Percentiles rank a stretch among this genome's conserved stretches.
Evolutionary conservation across 2,329 filamentous ascomycete species (phyloP).

Genomic region (Hymenoscyphus fructigenus): DNA sequence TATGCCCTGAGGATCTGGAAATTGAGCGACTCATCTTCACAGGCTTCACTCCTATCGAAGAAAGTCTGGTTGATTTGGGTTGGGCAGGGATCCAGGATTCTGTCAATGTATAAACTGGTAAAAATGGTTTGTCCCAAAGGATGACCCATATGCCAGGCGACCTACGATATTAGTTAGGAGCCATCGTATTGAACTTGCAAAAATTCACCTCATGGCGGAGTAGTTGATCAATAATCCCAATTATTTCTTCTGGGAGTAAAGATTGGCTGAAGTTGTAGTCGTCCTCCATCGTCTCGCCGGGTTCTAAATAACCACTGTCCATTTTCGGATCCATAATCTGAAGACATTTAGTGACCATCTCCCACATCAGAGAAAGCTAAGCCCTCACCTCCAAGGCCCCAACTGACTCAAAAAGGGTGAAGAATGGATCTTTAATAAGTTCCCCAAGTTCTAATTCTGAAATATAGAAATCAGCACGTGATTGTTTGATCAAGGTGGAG

Average conservation of each 20-base stretch:
- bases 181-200: neutral
- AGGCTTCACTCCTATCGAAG: slow-evolving; percentile 29
- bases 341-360: neutral
- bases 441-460: slow-evolving; percentile 75
- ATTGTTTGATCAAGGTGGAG: slow-evolving; percentile 10
- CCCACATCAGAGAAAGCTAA: neutral
- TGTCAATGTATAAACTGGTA: slow-evolving; percentile 87
- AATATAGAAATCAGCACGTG: slow-evolving; percentile 28
- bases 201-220: slow-evolving; percentile 75
- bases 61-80: slow-evolving; percentile 49
- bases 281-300: slow-evolving; percentile 79
- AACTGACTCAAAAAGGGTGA: slow-evolving; percentile 93
- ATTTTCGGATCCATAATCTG: slow-evolving; percentile 99
- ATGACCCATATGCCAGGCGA: slow-evolving; percentile 97
- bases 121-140: slow-evolving; percentile 93
- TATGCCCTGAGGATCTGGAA: slow-evolving; percentile 76
- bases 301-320: slow-evolving; percentile 85
- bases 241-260: slow-evolving; percentile 73
- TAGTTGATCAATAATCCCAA: slow-evolving; percentile 93
- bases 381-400: slow-evolving; percentile 71
- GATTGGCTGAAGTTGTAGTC: slow-evolving; percentile 71
- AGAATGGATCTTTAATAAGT: slow-evolving; percentile 89
- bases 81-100: slow-evolving; percentile 71
- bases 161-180: slow-evolving; percentile 48
- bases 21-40: slow-evolving; percentile 45